These are phyloP conservation scores for Xylaria sp. DNA, from an alignment of 2,329 filamentous ascomycete species.

Conservation along the genomic window DNA sequence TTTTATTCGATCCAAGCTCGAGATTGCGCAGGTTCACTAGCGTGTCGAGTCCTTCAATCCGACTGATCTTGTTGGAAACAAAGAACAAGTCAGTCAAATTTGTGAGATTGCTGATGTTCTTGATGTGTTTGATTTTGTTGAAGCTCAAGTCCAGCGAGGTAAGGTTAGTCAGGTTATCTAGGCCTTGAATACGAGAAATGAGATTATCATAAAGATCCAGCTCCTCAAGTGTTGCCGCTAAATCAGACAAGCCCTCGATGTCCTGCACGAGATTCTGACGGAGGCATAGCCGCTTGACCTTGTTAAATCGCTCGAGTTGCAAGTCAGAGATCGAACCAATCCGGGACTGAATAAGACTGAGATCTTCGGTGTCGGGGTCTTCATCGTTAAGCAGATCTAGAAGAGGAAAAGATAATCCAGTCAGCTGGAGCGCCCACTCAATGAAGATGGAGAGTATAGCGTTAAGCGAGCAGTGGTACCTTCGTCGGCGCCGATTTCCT, in stretches of 20 bases:
- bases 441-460: not conserved
- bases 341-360: constrained; percentile 90
- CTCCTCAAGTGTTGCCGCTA: constrained; percentile 78
- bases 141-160: constrained; percentile 90
- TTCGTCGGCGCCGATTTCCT: constrained; percentile 84
- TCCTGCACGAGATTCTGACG: constrained; percentile 89
- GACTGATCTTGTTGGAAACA: constrained; percentile 92
- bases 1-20: constrained; percentile 91
- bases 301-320: constrained; percentile 83
- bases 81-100: constrained; percentile 88
- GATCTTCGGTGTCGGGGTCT: constrained; percentile 74
- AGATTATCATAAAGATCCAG: constrained; percentile 98
- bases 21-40: constrained; percentile 81
- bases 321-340: constrained; percentile 81
- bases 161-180: constrained; percentile 81
- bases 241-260: constrained; percentile 76
- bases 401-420: not conserved
- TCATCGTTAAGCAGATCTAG: constrained; percentile 71
- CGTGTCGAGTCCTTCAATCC: constrained; percentile 84
- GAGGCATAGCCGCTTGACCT: constrained; percentile 82
- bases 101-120: constrained; percentile 81
- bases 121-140: constrained; percentile 99
- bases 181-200: constrained; percentile 84
- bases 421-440: constrained; percentile 37
- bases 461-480: constrained; percentile 58